Percentiles rank a stretch among this genome's conserved stretches.
Evolutionary conservation across 176 grass and related monocot genomes (phyloP).

Genomic region (Urochloa ruziziensis): DNA sequence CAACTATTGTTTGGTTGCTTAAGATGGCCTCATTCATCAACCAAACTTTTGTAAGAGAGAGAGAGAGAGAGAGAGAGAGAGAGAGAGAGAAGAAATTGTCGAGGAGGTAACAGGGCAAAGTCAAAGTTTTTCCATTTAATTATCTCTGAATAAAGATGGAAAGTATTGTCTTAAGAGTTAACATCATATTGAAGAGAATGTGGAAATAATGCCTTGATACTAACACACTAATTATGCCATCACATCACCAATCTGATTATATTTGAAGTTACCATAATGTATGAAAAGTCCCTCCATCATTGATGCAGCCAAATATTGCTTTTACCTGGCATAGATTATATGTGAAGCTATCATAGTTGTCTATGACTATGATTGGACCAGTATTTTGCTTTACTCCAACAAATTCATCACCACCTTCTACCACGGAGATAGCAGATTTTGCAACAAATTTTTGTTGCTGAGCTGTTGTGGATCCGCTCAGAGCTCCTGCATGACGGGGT

Average conservation of each 20-base stretch:
- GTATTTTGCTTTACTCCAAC: constrained; percentile 34
- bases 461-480: not conserved
- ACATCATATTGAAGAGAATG: not conserved
- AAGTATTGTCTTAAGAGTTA: not conserved
- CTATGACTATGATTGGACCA: constrained; percentile 71
- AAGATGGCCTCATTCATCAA: not conserved
- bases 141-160: not conserved
- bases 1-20: not conserved
- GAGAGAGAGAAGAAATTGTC: too few species aligned
- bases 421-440: constrained; percentile 11
- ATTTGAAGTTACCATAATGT: constrained; percentile 52
- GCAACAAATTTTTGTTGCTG: constrained; percentile 15
- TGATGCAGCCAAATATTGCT: not conserved
- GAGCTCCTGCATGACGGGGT: constrained; percentile 20
- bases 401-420: constrained; percentile 24
- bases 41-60: not conserved
- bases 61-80: too few species aligned
- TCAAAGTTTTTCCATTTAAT: not conserved
- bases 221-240: not conserved
- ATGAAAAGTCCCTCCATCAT: not conserved
- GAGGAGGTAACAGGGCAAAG: not conserved
- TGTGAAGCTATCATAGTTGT: constrained; percentile 89
- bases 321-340: constrained; percentile 92
- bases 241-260: constrained; percentile 37
- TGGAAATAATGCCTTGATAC: not conserved